phyloP scores from a whole-genome alignment of 2,329 filamentous ascomycete genomes.

The Penicillium sp. region DNA sequence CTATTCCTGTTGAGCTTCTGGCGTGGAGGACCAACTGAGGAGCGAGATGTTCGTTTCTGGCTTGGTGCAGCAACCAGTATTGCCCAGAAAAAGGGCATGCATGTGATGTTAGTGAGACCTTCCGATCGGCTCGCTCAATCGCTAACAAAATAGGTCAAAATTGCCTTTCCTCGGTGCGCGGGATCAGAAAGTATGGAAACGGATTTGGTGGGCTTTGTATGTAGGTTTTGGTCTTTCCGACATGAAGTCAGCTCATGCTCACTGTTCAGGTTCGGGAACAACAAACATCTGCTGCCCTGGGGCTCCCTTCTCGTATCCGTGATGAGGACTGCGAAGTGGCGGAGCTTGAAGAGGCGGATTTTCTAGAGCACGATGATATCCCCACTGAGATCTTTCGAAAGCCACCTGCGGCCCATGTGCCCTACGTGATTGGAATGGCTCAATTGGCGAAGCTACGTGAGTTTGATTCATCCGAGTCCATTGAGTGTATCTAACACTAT shows the following conservation, averaged over 20 bases:
- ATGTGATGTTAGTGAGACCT: conserved; percentile 30
- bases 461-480: neutral
- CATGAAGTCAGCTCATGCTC: neutral
- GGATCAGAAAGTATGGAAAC: conserved; percentile 44
- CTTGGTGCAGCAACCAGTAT: conserved; percentile 53
- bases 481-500: neutral
- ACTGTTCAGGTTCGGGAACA: conserved; percentile 45
- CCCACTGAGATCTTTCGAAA: conserved; percentile 29
- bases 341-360: conserved; percentile 39
- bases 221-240: conserved; percentile 18
- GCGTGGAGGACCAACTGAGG: conserved; percentile 51
- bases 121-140: neutral
- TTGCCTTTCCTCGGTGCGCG: conserved; percentile 29
- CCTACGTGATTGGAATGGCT: conserved; percentile 41
- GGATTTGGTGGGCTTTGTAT: conserved; percentile 59
- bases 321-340: conserved; percentile 53
- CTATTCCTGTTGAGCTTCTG: conserved; percentile 59
- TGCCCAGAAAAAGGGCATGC: conserved; percentile 50
- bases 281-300: conserved; percentile 48
- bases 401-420: conserved; percentile 35
- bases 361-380: conserved; percentile 34
- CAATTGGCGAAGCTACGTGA: conserved; percentile 40
- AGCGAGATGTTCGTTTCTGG: conserved; percentile 54
- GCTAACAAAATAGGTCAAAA: conserved; percentile 28
- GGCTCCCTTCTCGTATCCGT: conserved; percentile 50